These are phyloP conservation scores for Porcisia deanei DNA, from an alignment of 208 protist genomes.

Conservation along the genomic window DNA sequence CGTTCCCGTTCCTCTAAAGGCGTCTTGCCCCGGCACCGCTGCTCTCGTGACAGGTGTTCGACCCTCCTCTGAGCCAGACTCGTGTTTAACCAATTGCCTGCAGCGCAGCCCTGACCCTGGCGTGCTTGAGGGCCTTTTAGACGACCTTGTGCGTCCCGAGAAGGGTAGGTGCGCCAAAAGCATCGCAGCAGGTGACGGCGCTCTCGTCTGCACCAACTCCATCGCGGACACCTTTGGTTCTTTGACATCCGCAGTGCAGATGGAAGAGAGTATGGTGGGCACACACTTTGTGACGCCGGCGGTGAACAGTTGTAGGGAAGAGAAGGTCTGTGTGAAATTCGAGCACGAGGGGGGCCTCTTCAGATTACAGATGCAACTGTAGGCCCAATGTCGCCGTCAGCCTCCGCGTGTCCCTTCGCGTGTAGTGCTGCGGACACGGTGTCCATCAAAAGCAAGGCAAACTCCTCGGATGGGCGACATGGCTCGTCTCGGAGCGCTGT, in stretches of 20 bases:
- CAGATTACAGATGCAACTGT: slow-evolving; percentile 5
- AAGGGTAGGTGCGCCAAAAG: slow-evolving; percentile 6
- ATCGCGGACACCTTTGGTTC: slow-evolving; percentile 9
- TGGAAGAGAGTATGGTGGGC: slow-evolving; percentile 2
- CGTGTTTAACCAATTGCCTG: not conserved
- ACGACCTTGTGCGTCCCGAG: slow-evolving; percentile 26
- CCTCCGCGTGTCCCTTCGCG: slow-evolving; percentile 1
- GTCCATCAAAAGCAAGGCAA: not conserved
- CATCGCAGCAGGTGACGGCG: slow-evolving; percentile 1
- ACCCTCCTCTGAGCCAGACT: not conserved
- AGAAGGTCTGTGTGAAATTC: not conserved
- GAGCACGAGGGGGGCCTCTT: not conserved
- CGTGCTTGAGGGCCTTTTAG: slow-evolving; percentile 15
- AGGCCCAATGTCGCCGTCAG: not conserved
- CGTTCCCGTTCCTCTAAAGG: slow-evolving; percentile 4
- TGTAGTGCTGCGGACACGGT: not conserved
- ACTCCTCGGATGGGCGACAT: too few relatives aligned
- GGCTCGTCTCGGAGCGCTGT: not conserved
- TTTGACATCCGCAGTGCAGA: slow-evolving; percentile 7
- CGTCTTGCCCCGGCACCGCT: not conserved
- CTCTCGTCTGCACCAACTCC: slow-evolving; percentile 15
- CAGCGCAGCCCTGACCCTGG: not conserved
- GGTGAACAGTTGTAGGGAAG: not conserved
- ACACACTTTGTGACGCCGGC: slow-evolving; percentile 1
- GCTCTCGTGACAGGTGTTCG: not conserved